Evolutionary conservation across 2,329 filamentous ascomycete species (phyloP).

Genomic region (Trichophyton verrucosum): DNA sequence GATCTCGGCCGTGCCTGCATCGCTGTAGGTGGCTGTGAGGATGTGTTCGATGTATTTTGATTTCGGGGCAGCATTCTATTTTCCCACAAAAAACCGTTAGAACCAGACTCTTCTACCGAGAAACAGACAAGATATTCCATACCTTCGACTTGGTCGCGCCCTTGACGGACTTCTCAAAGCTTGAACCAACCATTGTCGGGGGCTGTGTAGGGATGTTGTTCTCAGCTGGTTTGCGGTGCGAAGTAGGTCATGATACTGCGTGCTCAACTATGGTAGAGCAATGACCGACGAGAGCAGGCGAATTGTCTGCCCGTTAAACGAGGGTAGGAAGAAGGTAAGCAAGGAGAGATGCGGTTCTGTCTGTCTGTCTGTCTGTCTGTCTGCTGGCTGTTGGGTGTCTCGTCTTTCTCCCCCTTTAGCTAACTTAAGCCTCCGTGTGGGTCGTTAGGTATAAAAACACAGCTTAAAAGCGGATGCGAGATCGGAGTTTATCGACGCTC

Average conservation of each 20-base stretch:
- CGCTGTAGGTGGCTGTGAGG: constrained; percentile 83
- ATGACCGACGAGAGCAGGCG: neutral
- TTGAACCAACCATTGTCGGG: constrained; percentile 46
- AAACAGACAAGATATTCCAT: constrained; percentile 11
- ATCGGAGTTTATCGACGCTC: neutral
- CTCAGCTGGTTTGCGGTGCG: neutral
- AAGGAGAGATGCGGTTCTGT: neutral
- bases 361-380: neutral
- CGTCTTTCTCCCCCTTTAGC: neutral
- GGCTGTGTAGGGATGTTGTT: neutral
- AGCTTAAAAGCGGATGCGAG: neutral
- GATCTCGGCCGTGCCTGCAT: constrained; percentile 88
- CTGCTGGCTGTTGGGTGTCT: neutral
- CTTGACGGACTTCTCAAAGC: constrained; percentile 98
- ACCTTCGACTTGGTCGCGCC: constrained; percentile 97
- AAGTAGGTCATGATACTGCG: neutral
- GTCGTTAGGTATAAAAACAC: neutral
- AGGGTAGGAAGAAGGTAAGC: neutral
- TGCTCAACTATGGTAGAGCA: neutral
- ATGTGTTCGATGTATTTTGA: constrained; percentile 99
- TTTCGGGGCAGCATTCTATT: constrained; percentile 83
- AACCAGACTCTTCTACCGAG: neutral
- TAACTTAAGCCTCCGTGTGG: neutral
- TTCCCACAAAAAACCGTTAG: neutral
- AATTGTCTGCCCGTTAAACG: neutral